These are phyloP conservation scores for Colletotrichum falcatum DNA, from an alignment of 2,329 filamentous ascomycete genomes.

Conservation along the genomic window DNA sequence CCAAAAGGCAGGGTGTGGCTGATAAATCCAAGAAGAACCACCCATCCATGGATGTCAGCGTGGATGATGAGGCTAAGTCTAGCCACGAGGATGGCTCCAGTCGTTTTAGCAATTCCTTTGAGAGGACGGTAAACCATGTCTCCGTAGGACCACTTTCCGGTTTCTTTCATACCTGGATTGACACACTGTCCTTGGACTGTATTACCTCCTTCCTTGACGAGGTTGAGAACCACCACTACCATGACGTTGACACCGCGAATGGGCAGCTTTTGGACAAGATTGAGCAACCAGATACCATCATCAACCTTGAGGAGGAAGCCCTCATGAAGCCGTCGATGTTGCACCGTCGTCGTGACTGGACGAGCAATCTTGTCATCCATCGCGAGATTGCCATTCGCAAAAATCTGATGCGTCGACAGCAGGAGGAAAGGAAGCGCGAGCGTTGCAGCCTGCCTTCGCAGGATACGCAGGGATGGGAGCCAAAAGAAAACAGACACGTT, in stretches of 20 bases:
- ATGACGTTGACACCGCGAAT: constrained; percentile 53
- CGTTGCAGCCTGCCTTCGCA: background rate
- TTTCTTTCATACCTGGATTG: constrained; percentile 15
- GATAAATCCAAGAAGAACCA: constrained; percentile 29
- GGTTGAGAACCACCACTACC: constrained; percentile 42
- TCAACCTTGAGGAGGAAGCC: constrained; percentile 35
- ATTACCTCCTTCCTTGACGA: constrained; percentile 4
- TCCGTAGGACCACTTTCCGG: background rate
- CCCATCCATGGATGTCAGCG: constrained; percentile 33
- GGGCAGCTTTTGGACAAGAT: constrained; percentile 52
- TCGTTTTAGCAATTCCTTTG: background rate
- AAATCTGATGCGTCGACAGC: constrained; percentile 15
- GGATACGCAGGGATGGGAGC: background rate
- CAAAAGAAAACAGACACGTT: background rate
- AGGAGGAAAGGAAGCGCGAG: background rate
- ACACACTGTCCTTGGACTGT: background rate
- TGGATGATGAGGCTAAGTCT: background rate
- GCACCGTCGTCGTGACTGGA: constrained; percentile 44
- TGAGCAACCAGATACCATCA: constrained; percentile 48
- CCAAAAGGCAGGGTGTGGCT: background rate
- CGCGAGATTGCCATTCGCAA: constrained; percentile 26
- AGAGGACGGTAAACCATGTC: background rate
- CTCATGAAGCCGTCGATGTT: constrained; percentile 21
- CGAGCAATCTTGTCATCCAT: constrained; percentile 37
- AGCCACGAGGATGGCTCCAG: background rate